These are phyloP conservation scores for Ogataea methanolica DNA, from an alignment of 805 yeast species.

Conservation along the genomic window DNA sequence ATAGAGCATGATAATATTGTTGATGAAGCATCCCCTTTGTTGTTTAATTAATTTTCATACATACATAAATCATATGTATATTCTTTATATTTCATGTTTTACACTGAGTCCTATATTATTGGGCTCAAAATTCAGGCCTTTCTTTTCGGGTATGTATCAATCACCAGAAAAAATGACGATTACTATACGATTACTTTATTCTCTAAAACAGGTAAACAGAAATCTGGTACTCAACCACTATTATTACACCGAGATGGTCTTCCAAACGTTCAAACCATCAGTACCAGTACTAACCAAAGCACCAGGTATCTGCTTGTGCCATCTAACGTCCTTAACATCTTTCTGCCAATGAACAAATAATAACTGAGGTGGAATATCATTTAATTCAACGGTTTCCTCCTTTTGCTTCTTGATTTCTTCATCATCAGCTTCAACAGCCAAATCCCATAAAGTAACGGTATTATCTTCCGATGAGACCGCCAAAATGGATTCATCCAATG, in stretches of 20 bases:
- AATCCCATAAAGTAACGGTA: constrained; percentile 96
- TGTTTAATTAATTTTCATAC: background rate
- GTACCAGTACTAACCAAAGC: constrained; percentile 91
- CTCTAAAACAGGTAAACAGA: background rate
- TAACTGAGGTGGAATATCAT: constrained; percentile 91
- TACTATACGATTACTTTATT: no score
- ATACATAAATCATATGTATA: no score
- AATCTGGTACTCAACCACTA: no score
- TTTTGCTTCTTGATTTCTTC: constrained; percentile 89
- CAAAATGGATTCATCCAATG: constrained; percentile 89
- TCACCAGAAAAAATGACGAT: no score
- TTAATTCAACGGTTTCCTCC: constrained; percentile 70
- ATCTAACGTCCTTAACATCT: constrained; percentile 95
- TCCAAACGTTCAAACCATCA: constrained; percentile 93
- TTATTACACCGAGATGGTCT: constrained; percentile 81
- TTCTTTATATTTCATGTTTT: no score
- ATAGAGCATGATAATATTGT: constrained; percentile 14
- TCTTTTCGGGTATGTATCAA: no score
- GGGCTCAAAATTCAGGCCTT: no score
- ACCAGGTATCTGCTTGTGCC: constrained; percentile 98
- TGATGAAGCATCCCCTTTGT: constrained; percentile 9
- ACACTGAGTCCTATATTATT: no score
- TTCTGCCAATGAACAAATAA: constrained; percentile 97
- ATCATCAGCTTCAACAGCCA: constrained; percentile 97
- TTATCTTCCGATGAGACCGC: constrained; percentile 97